Percentiles rank a stretch among this genome's conserved stretches.
Evolutionary conservation across 2,329 filamentous ascomycete species (phyloP).

Genomic region (Diaporthe eres): DNA sequence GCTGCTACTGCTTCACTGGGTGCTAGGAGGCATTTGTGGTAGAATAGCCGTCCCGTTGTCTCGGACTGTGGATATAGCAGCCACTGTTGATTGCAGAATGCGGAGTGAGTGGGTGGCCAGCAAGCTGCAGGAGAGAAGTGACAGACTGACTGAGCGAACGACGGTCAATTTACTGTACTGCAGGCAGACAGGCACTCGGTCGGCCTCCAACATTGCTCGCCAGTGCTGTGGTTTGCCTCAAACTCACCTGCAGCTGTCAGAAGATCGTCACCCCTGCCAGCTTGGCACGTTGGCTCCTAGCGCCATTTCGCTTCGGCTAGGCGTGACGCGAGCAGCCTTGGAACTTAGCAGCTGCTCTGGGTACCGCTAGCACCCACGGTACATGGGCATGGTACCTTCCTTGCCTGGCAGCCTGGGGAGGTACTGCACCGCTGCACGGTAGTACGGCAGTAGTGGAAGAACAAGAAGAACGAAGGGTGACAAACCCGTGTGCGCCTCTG

Average conservation of each 20-base stretch:
- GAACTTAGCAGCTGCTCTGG: neutral
- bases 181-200: neutral
- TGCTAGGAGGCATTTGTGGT: neutral
- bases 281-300: slow-evolving; percentile 16
- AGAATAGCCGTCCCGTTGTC: neutral
- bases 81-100: slow-evolving; percentile 19
- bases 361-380: neutral
- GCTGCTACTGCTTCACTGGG: neutral
- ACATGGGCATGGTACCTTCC: neutral
- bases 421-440: neutral
- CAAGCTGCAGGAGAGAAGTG: slow-evolving; percentile 14
- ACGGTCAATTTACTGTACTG: neutral
- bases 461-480: neutral
- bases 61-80: slow-evolving; percentile 4
- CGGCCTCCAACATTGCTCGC: neutral
- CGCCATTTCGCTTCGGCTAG: slow-evolving; percentile 34
- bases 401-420: neutral
- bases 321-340: slow-evolving; percentile 33
- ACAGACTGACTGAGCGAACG: neutral
- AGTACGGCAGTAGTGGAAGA: neutral
- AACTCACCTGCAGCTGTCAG: slow-evolving; percentile 38
- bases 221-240: slow-evolving; percentile 18
- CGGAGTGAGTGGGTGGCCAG: slow-evolving; percentile 9
- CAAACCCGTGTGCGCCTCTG: slow-evolving; percentile 1
- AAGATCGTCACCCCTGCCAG: slow-evolving; percentile 34